A percentile compares a stretch with the other conserved stretches of the same genome.
phyloP scores from a whole-genome alignment of 2,329 filamentous ascomycete species.

The Fusarium austroafricanum region DNA sequence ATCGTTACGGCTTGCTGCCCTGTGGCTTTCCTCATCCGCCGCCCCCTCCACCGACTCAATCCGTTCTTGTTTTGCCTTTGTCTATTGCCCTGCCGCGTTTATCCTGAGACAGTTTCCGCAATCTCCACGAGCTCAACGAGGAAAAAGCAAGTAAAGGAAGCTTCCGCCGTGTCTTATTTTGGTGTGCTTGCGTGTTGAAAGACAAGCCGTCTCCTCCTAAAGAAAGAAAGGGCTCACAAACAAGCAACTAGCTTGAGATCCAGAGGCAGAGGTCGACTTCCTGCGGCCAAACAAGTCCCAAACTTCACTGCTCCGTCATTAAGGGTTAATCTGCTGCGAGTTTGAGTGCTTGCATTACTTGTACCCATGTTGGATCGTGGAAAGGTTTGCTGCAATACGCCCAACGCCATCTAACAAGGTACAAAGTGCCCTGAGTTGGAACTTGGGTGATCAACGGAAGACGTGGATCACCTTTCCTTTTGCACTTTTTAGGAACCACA shows the following conservation, averaged over 20 bases:
- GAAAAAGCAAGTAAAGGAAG: conserved; percentile 42
- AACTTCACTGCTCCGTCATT: conserved; percentile 20
- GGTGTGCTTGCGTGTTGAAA: conserved; percentile 37
- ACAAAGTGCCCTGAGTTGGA: conserved; percentile 21
- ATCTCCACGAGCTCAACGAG: conserved; percentile 41
- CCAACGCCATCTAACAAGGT: conserved; percentile 12
- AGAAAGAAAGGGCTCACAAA: conserved; percentile 26
- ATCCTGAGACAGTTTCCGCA: conserved; percentile 35
- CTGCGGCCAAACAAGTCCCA: conserved; percentile 32
- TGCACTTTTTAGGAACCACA: conserved; percentile 35
- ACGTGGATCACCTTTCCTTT: conserved; percentile 23
- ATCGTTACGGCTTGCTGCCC: conserved; percentile 32
- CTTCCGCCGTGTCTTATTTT: conserved; percentile 43
- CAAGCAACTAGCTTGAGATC: conserved; percentile 29
- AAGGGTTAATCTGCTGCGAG: conserved; percentile 23
- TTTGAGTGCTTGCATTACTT: conserved; percentile 33
- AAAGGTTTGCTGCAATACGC: conserved; percentile 28
- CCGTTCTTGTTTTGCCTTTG: conserved; percentile 31
- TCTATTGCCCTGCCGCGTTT: conserved; percentile 35
- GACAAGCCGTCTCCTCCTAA: conserved; percentile 19
- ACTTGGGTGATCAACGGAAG: conserved; percentile 28
- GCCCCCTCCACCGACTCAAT: conserved; percentile 36
- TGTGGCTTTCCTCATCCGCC: conserved; percentile 35
- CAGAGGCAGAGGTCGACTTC: conserved; percentile 24
- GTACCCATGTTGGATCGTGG: conserved; percentile 13